Conservation (phyloP, 192 early-diverging fungal species). For the Chytriomyces confervae region DNA sequence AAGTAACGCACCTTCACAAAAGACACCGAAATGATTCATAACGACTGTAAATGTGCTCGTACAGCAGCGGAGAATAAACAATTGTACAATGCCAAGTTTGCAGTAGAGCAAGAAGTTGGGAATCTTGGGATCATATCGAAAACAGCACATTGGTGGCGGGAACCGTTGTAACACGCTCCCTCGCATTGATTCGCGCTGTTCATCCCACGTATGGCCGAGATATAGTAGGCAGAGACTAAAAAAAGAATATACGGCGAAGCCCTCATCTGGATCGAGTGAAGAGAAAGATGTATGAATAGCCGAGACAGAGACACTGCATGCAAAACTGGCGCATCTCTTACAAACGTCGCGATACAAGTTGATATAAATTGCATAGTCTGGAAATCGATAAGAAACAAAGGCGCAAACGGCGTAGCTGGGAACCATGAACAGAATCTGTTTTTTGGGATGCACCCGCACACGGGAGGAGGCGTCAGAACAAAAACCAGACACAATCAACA, state of each 20-base stretch:
- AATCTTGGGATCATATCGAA: slow-evolving; percentile 60
- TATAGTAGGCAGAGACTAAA: slow-evolving; percentile 71
- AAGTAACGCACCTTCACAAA: slow-evolving; percentile 18
- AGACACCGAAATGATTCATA: neutral
- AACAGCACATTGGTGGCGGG: slow-evolving; percentile 71
- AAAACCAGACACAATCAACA: neutral
- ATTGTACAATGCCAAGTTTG: slow-evolving; percentile 62
- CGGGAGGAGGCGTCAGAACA: neutral
- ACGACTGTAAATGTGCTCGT: slow-evolving; percentile 11
- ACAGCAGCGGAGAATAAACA: slow-evolving; percentile 14
- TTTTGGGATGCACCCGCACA: no score
- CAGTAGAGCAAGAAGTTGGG: slow-evolving; percentile 61
- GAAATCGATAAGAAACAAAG: slow-evolving; percentile 72
- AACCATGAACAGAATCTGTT: slow-evolving; percentile 74
- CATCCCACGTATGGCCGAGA: slow-evolving; percentile 52
- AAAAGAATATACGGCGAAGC: slow-evolving; percentile 71
- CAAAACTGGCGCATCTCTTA: slow-evolving; percentile 39
- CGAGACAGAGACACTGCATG: neutral
- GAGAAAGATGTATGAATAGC: neutral
- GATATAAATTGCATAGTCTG: slow-evolving; percentile 66
- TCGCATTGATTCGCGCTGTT: slow-evolving; percentile 52
- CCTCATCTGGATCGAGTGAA: slow-evolving; percentile 25
- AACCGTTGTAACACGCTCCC: slow-evolving; percentile 45
- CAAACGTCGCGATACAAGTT: slow-evolving; percentile 70
- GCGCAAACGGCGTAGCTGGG: slow-evolving; percentile 72